phyloP scores from a whole-genome alignment of 1,284 basidiomycete genomes.

The Violaceomyces palustris region DNA sequence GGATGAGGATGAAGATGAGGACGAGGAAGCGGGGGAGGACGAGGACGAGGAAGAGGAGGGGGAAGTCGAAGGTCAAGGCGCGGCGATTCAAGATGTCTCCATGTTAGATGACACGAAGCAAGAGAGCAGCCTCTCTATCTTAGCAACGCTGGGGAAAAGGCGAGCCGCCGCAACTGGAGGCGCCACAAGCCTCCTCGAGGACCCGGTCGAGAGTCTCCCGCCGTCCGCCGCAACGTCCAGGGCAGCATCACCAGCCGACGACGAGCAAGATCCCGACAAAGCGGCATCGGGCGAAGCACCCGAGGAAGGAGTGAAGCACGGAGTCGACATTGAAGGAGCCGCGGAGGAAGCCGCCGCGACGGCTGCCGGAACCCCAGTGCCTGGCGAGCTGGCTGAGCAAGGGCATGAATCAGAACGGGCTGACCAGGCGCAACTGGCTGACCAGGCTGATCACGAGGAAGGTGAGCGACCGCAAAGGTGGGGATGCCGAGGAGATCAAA shows the following conservation, averaged over 20 bases:
- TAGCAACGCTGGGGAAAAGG: slow-evolving; percentile 24
- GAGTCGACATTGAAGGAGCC: too few species aligned
- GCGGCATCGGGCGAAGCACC: too few species aligned
- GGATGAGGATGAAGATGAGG: slow-evolving; percentile 5
- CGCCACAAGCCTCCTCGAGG: slow-evolving; percentile 35
- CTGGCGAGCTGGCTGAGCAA: too few species aligned
- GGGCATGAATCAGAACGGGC: too few species aligned
- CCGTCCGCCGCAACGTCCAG: slow-evolving; percentile 31
- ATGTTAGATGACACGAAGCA: background rate
- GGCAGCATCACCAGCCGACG: slow-evolving; percentile 18
- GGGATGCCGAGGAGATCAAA: background rate
- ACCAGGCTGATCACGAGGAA: slow-evolving; percentile 4
- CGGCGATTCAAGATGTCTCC: background rate
- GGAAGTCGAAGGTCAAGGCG: too few species aligned
- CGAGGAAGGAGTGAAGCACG: too few species aligned
- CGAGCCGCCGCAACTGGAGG: slow-evolving; percentile 43
- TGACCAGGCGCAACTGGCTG: too few species aligned
- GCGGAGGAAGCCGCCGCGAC: too few species aligned
- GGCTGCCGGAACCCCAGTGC: too few species aligned
- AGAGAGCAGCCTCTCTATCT: background rate
- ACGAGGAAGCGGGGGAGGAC: slow-evolving; percentile 14
- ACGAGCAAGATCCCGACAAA: too few species aligned
- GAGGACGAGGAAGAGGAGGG: slow-evolving; percentile 17
- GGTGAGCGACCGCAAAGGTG: slow-evolving; percentile 1
- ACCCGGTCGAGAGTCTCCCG: slow-evolving; percentile 31